A percentile compares a stretch with the other conserved stretches of the same genome.
phyloP scores from a whole-genome alignment of 257 asterid species.

The Nemophila menziesii region DNA sequence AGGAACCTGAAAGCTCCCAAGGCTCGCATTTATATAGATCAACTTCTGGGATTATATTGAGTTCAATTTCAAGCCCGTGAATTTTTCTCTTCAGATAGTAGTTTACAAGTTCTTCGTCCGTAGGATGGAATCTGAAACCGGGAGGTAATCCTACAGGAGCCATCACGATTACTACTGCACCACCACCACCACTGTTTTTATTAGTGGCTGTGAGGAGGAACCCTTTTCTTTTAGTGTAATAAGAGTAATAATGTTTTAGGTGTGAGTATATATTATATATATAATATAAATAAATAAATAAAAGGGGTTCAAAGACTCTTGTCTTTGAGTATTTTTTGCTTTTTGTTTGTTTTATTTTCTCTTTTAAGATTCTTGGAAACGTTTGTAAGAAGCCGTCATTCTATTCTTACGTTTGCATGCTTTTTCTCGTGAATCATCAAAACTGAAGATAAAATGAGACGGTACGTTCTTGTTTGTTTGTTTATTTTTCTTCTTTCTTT shows the following conservation, averaged over 20 bases:
- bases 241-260: slow-evolving; percentile 4
- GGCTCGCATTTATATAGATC: slow-evolving; percentile 99
- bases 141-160: slow-evolving; percentile 97
- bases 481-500: too few relatives aligned
- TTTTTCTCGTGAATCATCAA: background rate
- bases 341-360: too few relatives aligned
- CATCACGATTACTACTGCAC: slow-evolving; percentile 22
- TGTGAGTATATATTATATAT: slow-evolving; percentile 18
- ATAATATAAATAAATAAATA: slow-evolving; percentile 2
- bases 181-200: background rate
- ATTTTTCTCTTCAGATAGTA: slow-evolving; percentile 83
- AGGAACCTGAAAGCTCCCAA: slow-evolving; percentile 81
- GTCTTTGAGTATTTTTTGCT: slow-evolving; percentile 74
- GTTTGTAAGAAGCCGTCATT: slow-evolving; percentile 72
- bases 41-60: slow-evolving; percentile 85
- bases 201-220: background rate
- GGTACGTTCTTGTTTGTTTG: too few relatives aligned
- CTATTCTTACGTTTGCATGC: slow-evolving; percentile 1
- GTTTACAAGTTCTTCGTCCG: slow-evolving; percentile 89
- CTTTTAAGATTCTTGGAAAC: slow-evolving; percentile 88
- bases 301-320: slow-evolving; percentile 76
- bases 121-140: slow-evolving; percentile 91
- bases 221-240: slow-evolving; percentile 3
- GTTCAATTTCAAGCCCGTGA: slow-evolving; percentile 79
- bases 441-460: too few relatives aligned